Base-by-base conservation (phyloP, 1,284 basidiomycete species). In the Austroboletus niveus region DNA sequence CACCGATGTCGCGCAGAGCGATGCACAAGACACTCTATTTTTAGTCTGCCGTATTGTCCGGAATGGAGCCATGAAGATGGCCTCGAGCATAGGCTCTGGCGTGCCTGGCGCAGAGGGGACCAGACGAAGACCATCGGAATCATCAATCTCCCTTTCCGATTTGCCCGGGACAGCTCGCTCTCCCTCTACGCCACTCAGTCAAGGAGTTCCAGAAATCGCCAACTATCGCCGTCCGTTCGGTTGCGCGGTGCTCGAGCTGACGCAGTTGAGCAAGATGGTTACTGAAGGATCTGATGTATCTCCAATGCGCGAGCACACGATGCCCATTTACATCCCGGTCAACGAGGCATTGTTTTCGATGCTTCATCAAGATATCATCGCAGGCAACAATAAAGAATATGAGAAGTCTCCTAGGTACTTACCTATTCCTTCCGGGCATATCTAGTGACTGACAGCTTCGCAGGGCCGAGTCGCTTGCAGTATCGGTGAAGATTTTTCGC, bases 281-380 rank as follows among this genome's bases (percentile, higher is more conserved):
- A 71, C 76, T 1, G 89, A 91, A 46, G 77, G 81, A 52, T 60
- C 69, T 12, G 85, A 87, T 56, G 74, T 82, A 2, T 81, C 82
- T 7, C 72, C 81, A 2, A 78, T 82, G 15, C 78, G 79, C 49
- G 94, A 97, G 64, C 79, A 92, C 60, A 81, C 81, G 4, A 94
- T 98, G 87, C 90, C 90, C 0, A 97, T 98, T 54, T 96, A 84
- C 60, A 79, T 88, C 0, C 90, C 96, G 0, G 78, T 78, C 8
- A 90, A 90, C 61, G 96, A 98, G 68, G 80, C 84, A 2, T 80
- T 85, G 17, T 98, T 97, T 67, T 92, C 92, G 8, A 96, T 90
- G 72, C 77, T 98, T 40, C 96, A 98, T 69, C 93, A 98, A 70
- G 94, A 94, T 68, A 92, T 99, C 66, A 91, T 98, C 56, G 84